Conservation (phyloP, 805 yeast genomes). For the Pachysolen tannophilus region DNA sequence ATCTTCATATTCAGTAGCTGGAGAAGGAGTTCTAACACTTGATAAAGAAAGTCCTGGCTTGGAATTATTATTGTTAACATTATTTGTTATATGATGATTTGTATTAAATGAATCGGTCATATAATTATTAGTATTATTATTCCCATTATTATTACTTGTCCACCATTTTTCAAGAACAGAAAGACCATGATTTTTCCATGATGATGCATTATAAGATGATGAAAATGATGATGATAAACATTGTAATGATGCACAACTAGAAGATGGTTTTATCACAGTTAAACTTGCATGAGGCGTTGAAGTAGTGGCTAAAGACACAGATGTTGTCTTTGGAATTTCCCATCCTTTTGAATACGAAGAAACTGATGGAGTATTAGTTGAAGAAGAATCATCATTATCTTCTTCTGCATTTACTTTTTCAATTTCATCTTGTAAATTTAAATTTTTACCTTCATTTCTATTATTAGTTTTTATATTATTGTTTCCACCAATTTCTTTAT, state of each 20-base stretch:
- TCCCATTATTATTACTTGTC: constrained; percentile 19
- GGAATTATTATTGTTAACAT: neutral
- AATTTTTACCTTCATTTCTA: neutral
- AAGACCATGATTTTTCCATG: constrained; percentile 32
- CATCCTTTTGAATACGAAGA: constrained; percentile 27
- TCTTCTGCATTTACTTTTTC: neutral
- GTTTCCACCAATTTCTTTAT: too few relatives aligned
- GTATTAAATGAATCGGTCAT: too few relatives aligned
- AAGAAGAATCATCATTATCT: constrained; percentile 1
- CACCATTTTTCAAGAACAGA: constrained; percentile 39
- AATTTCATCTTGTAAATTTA: neutral
- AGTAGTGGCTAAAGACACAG: constrained; percentile 12
- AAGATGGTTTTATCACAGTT: constrained; percentile 7
- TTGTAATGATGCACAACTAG: constrained; percentile 27
- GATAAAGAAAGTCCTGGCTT: constrained; percentile 1
- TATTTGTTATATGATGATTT: too few relatives aligned
- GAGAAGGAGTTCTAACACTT: constrained; percentile 17
- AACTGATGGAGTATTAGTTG: constrained; percentile 11
- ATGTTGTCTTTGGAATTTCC: constrained; percentile 29
- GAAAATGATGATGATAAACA: constrained; percentile 30
- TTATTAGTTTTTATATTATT: too few relatives aligned
- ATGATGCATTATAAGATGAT: constrained; percentile 30
- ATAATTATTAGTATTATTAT: constrained; percentile 10
- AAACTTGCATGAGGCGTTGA: constrained; percentile 6
- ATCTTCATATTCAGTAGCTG: constrained; percentile 19